Percentiles rank a stretch among this genome's conserved stretches.
Conservation (phyloP, 768 basidiomycete genomes). For the Kwoniella sp. region DNA sequence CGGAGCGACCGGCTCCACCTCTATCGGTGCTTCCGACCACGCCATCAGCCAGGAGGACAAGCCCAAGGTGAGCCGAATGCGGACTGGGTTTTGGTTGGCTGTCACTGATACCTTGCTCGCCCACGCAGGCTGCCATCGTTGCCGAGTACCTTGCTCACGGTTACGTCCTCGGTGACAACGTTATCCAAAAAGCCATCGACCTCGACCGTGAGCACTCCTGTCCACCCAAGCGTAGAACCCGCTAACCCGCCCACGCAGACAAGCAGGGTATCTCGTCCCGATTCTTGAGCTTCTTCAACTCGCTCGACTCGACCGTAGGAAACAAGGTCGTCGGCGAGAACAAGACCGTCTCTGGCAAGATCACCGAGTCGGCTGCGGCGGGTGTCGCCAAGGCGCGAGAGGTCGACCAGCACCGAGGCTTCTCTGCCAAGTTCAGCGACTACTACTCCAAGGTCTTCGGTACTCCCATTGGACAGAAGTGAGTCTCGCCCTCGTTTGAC, state of each 20-base stretch:
- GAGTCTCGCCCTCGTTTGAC: slow-evolving; percentile 19
- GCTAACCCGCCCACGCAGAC: slow-evolving; percentile 50
- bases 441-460: slow-evolving; percentile 57
- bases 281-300: slow-evolving; percentile 74
- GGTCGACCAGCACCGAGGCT: slow-evolving; percentile 77
- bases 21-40: slow-evolving; percentile 37
- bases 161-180: slow-evolving; percentile 71
- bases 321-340: slow-evolving; percentile 69
- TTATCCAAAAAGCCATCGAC: slow-evolving; percentile 60
- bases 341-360: slow-evolving; percentile 71
- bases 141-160: slow-evolving; percentile 93
- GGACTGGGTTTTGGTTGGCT: no score
- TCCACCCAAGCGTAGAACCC: no score
- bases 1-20: slow-evolving; percentile 39
- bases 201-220: slow-evolving; percentile 49
- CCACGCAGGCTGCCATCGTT: slow-evolving; percentile 58
- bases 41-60: slow-evolving; percentile 79
- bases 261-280: slow-evolving; percentile 82
- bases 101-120: no score
- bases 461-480: slow-evolving; percentile 70
- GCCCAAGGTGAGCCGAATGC: slow-evolving; percentile 54
- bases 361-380: slow-evolving; percentile 61
- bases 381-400: slow-evolving; percentile 67
- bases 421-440: slow-evolving; percentile 64
- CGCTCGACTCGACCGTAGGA: slow-evolving; percentile 68